Percentiles rank a stretch among this genome's conserved stretches.
phyloP scores from a whole-genome alignment of 768 basidiomycete species.

The Trametes sanguinea region DNA sequence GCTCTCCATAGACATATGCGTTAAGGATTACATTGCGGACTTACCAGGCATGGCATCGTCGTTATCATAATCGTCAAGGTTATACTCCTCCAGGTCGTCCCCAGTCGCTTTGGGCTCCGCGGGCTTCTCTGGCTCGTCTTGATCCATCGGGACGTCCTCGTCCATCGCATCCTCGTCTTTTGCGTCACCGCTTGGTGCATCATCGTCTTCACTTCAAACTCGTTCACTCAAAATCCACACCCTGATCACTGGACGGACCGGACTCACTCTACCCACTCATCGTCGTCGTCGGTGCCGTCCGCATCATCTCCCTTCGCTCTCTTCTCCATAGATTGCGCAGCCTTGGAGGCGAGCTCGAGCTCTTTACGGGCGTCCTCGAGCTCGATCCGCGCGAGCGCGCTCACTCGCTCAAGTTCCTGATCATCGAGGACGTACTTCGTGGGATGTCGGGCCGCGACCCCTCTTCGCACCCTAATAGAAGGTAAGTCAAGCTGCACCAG shows the following conservation, averaged over 20 bases:
- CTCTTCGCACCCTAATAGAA: conserved; percentile 70
- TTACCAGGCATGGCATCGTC: conserved; percentile 51
- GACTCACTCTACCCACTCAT: conserved; percentile 89
- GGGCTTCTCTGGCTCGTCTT: conserved; percentile 22
- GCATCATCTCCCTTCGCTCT: conserved; percentile 67
- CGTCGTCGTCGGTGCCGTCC: conserved; percentile 53
- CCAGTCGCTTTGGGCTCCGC: conserved; percentile 21
- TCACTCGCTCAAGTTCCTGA: conserved; percentile 86
- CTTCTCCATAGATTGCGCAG: conserved; percentile 68
- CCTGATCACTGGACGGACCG: neutral
- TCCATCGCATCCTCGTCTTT: conserved; percentile 66
- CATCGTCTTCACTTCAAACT: conserved; percentile 44
- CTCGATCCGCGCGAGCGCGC: conserved; percentile 81
- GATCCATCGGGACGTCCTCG: conserved; percentile 45
- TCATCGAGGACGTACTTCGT: conserved; percentile 90
- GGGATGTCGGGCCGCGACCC: conserved; percentile 74
- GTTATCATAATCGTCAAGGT: conserved; percentile 90
- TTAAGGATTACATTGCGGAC: neutral
- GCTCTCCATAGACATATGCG: neutral
- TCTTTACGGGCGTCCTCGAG: conserved; percentile 89
- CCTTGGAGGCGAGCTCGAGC: conserved; percentile 78
- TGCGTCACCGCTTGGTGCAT: conserved; percentile 32
- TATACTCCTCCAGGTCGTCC: conserved; percentile 83
- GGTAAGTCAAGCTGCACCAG: neutral
- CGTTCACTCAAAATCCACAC: conserved; percentile 22